These are phyloP conservation scores for Plenodomus lindquistii DNA, from an alignment of 2,329 filamentous ascomycete genomes.

Conservation along the genomic window DNA sequence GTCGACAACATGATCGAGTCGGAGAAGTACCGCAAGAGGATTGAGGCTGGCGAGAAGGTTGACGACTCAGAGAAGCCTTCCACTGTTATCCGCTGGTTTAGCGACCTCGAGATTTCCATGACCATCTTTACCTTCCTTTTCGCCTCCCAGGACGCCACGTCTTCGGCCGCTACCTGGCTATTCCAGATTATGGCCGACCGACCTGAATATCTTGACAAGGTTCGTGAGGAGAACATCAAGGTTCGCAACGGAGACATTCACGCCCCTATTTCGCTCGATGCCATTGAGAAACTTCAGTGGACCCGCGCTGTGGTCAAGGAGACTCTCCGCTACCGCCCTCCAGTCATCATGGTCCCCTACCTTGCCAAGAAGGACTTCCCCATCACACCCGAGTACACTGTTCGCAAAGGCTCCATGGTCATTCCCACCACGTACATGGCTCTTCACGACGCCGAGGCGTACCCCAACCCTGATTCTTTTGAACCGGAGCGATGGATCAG, in stretches of 20 bases:
- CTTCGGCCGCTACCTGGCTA: constrained; percentile 89
- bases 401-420: constrained; percentile 93
- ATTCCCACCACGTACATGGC: constrained; percentile 89
- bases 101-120: constrained; percentile 87
- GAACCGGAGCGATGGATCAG: constrained; percentile 66
- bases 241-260: constrained; percentile 75
- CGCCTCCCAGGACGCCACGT: constrained; percentile 95
- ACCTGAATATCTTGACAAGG: constrained; percentile 85
- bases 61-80: constrained; percentile 74
- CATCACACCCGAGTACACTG: constrained; percentile 84
- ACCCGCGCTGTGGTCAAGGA: constrained; percentile 84
- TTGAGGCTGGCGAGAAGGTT: constrained; percentile 68
- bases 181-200: constrained; percentile 94
- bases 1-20: constrained; percentile 79
- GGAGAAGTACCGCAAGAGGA: constrained; percentile 75
- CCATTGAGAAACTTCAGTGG: constrained; percentile 86
- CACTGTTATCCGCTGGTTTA: constrained; percentile 82
- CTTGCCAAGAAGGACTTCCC: constrained; percentile 94
- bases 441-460: constrained; percentile 89
- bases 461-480: constrained; percentile 77
- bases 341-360: constrained; percentile 97
- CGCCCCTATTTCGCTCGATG: constrained; percentile 74
- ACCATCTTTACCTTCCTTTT: constrained; percentile 97
- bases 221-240: constrained; percentile 86
- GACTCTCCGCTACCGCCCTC: constrained; percentile 78